A percentile compares a stretch with the other conserved stretches of the same genome.
These are phyloP conservation scores for grape (Vitis vinifera) DNA, from an alignment of 164 flowering plant species.

Conservation along the genomic window DNA sequence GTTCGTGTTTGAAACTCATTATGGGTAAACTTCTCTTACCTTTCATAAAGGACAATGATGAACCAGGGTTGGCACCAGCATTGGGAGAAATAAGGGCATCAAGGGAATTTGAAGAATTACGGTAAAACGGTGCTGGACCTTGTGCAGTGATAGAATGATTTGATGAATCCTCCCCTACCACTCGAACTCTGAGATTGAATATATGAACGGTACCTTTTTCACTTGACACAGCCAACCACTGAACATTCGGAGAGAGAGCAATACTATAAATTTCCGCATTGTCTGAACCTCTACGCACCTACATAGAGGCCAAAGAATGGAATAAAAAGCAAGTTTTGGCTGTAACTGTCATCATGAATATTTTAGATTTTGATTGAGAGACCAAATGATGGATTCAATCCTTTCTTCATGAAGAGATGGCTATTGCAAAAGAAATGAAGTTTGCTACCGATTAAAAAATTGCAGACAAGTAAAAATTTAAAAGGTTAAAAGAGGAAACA, in stretches of 20 bases:
- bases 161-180: constrained; percentile 63
- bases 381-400: too few relatives aligned
- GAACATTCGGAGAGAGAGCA: constrained; percentile 44
- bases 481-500: too few relatives aligned
- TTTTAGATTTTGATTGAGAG: too few relatives aligned
- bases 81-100: constrained; percentile 64
- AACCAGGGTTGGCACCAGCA: constrained; percentile 68
- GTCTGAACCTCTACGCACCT: constrained; percentile 57
- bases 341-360: neutral
- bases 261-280: constrained; percentile 51
- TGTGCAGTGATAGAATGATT: constrained; percentile 32
- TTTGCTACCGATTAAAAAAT: too few relatives aligned
- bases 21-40: constrained; percentile 40
- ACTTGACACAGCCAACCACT: constrained; percentile 60
- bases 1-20: neutral
- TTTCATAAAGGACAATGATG: constrained; percentile 86
- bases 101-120: constrained; percentile 61
- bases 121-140: constrained; percentile 34
- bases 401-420: too few relatives aligned
- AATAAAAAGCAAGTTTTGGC: neutral
- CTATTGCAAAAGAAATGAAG: too few relatives aligned
- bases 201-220: constrained; percentile 58
- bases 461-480: too few relatives aligned
- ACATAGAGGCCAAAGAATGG: neutral
- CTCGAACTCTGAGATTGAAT: constrained; percentile 59